phyloP scores from a whole-genome alignment of 2,329 filamentous ascomycete species.

The Knufia petricola region DNA sequence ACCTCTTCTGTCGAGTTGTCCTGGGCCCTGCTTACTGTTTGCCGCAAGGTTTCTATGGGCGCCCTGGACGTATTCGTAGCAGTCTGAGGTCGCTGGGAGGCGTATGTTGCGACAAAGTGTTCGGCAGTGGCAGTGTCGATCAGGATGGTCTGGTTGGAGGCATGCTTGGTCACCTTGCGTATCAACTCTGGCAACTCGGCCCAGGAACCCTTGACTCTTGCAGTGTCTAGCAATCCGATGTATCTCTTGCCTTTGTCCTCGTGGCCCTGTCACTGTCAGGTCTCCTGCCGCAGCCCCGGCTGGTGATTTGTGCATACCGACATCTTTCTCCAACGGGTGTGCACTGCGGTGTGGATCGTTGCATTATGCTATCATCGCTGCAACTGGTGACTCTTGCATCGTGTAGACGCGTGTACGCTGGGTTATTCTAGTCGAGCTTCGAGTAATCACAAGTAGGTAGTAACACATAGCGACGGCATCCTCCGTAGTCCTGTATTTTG shows the following conservation, averaged over 20 bases:
- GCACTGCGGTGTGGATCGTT: background rate
- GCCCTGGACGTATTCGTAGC: background rate
- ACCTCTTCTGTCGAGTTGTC: constrained; percentile 44
- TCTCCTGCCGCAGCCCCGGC: background rate
- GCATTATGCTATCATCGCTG: background rate
- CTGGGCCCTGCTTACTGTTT: constrained; percentile 38
- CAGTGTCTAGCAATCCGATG: constrained; percentile 70
- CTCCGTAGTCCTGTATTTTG: too few species aligned
- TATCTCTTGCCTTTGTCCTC: constrained; percentile 74
- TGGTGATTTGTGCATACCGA: background rate
- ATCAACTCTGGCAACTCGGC: constrained; percentile 75
- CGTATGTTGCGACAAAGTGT: constrained; percentile 51
- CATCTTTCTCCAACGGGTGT: background rate
- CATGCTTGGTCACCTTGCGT: constrained; percentile 90
- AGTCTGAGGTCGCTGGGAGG: constrained; percentile 25
- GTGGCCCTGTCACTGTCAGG: constrained; percentile 27
- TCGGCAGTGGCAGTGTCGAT: constrained; percentile 61
- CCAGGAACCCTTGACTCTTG: constrained; percentile 84
- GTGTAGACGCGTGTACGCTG: background rate
- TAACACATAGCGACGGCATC: too few species aligned
- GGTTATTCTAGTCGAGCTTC: too few species aligned
- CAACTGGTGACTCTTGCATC: background rate
- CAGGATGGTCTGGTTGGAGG: constrained; percentile 64
- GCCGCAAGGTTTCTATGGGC: background rate
- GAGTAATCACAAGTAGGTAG: too few species aligned